Evolutionary conservation across 2,329 filamentous ascomycete genomes (phyloP), one percentile per base, ranked within the genome.

Genomic region (Nothophaeocryptopus gaeumannii): DNA sequence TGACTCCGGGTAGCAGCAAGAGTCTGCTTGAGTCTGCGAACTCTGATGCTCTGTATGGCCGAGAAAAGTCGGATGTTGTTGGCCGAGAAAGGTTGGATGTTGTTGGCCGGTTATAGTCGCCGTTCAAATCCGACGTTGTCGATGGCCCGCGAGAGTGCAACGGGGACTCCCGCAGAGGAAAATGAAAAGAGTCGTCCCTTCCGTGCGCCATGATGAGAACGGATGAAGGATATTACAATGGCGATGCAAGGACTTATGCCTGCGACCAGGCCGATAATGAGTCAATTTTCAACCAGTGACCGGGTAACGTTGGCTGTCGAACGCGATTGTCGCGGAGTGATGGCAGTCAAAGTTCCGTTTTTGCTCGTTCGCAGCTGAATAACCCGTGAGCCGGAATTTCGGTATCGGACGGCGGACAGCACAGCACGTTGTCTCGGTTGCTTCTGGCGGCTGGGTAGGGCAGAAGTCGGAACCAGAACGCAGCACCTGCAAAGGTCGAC

Each of bases 101-200:
- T 7, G 43, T 36, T 8, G 51, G 54, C 40, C 52, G 51, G 31
- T 55, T 39, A 32, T 48, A 55, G 26, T 52, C 52, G 20, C 53
- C 46, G 31, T 49, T 53, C 55, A 52, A 58, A 45, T 55, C 41
- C 13, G 55, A 54, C 45, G 56, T 40, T n/a, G 54, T 38, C 10
- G 57, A 57, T 20, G 47, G 50, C 12, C 47, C 53, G 42, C 56
- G 50, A 15, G 57, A 59, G 39, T 59, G 57, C 20, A 45, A 49
- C 10, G 57, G 55, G 15, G 53, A 49, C 20, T 55, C 52, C 40
- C 48, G 52, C 47, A 48, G 13, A 26, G 50, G 55, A 39, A 47
- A 51, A 42, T 58, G 55, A 45, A 54, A 56, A 43, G 50, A 45
- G 33, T 55, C 49, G 38, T 55, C 52, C 20, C 54, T 46, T 26